These are phyloP conservation scores for Calocybe indica DNA, from an alignment of 768 basidiomycete species.

Conservation along the genomic window DNA sequence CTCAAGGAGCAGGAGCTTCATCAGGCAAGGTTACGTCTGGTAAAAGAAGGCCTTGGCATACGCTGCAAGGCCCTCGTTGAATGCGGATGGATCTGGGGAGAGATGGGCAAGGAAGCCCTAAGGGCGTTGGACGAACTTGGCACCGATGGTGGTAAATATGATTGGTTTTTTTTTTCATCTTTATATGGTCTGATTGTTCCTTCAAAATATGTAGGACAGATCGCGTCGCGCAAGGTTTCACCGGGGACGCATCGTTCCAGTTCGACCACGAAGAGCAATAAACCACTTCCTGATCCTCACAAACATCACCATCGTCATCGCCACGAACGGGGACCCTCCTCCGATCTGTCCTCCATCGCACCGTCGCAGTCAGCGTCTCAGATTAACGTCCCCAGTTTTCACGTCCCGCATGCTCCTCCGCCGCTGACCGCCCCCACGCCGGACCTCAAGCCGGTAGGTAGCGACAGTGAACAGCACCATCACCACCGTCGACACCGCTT, in stretches of 20 bases:
- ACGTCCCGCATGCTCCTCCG: constrained; percentile 5
- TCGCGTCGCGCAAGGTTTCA: too few species aligned
- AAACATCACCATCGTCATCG: not conserved
- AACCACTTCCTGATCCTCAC: constrained; percentile 22
- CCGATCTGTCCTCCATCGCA: constrained; percentile 59
- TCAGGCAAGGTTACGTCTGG: constrained; percentile 41
- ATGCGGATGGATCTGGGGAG: constrained; percentile 63
- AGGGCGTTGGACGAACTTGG: constrained; percentile 31
- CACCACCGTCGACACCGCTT: not conserved
- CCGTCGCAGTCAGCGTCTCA: constrained; percentile 80
- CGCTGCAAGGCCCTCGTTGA: constrained; percentile 63
- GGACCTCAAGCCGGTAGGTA: too few species aligned
- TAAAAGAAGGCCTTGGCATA: constrained; percentile 55
- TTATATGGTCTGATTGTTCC: not conserved
- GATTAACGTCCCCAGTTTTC: constrained; percentile 20
- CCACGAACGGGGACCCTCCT: constrained; percentile 18
- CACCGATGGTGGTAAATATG: not conserved
- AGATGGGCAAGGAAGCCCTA: constrained; percentile 61
- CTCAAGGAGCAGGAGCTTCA: constrained; percentile 63
- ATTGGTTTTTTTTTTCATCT: not conserved
- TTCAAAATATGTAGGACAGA: too few species aligned
- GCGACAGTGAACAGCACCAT: too few species aligned
- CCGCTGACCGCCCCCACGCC: not conserved
- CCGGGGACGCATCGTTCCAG: not conserved
- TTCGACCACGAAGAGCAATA: constrained; percentile 4